A percentile compares a stretch with the other conserved stretches of the same genome.
These are phyloP conservation scores for Auriculariales sp. DNA, from an alignment of 768 basidiomycete genomes.

Conservation along the genomic window DNA sequence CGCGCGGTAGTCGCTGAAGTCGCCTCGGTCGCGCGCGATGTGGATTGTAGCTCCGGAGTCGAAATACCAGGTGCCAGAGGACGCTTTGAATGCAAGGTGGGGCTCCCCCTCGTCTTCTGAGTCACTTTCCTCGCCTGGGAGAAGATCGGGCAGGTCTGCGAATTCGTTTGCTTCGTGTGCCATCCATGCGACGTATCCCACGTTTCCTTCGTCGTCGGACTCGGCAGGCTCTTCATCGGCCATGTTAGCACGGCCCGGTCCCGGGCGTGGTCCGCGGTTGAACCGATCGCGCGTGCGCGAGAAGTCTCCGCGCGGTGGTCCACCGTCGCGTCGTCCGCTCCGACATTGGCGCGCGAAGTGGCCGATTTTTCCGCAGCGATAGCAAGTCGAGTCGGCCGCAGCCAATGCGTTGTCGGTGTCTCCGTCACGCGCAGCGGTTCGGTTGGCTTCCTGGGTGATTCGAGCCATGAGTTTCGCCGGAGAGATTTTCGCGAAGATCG, in stretches of 20 bases:
- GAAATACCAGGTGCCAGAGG: neutral
- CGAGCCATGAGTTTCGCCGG: slow-evolving; percentile 6
- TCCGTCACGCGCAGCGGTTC: neutral
- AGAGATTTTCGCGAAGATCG: neutral
- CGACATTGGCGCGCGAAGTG: slow-evolving; percentile 3
- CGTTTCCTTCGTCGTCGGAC: neutral
- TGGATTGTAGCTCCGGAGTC: neutral
- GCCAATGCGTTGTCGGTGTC: neutral
- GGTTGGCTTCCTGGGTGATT: slow-evolving; percentile 5
- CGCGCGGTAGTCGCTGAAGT: neutral
- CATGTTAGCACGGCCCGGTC: too few species aligned
- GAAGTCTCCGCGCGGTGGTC: too few species aligned
- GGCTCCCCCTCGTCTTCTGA: neutral
- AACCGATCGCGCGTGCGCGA: too few species aligned
- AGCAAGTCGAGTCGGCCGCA: too few species aligned
- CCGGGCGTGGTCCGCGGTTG: too few species aligned
- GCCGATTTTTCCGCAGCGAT: slow-evolving; percentile 2
- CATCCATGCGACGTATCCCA: neutral
- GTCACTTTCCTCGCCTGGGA: neutral
- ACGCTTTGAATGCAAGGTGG: neutral
- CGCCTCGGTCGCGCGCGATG: neutral
- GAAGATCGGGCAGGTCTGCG: neutral
- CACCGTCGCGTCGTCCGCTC: too few species aligned
- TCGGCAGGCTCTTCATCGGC: neutral
- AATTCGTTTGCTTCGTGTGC: neutral